phyloP scores from a whole-genome alignment of 2,329 filamentous ascomycete genomes.

The Aspergillus tubingensis region DNA sequence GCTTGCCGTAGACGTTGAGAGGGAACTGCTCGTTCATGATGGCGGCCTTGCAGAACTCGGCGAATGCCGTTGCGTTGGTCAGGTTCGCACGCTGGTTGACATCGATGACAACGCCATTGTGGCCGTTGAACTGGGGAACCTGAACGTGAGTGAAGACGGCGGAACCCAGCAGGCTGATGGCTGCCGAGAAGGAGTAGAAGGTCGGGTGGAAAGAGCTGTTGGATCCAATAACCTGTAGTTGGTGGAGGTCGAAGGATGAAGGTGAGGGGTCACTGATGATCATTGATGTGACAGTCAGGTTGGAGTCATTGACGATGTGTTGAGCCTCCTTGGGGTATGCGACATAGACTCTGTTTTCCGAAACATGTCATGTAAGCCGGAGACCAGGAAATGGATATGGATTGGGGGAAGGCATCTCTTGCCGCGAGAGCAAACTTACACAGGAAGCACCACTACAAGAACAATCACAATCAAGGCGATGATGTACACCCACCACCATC shows the following conservation, averaged over 20 bases:
- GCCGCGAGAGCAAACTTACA: constrained; percentile 48
- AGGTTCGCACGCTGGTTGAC: constrained; percentile 51
- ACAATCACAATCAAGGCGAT: constrained; percentile 54
- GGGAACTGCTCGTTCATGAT: constrained; percentile 53
- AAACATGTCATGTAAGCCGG: neutral
- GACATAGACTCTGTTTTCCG: constrained; percentile 54
- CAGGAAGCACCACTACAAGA: constrained; percentile 56
- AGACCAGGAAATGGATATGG: neutral
- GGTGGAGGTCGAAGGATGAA: constrained; percentile 51
- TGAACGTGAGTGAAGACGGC: constrained; percentile 47
- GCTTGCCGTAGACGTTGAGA: constrained; percentile 55
- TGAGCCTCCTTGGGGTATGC: constrained; percentile 62
- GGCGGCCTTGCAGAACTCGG: constrained; percentile 51
- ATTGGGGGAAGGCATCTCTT: neutral
- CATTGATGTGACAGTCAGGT: constrained; percentile 53
- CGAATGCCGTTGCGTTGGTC: constrained; percentile 48
- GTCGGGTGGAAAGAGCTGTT: constrained; percentile 55
- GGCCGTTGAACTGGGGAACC: constrained; percentile 49
- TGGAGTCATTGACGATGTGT: constrained; percentile 54
- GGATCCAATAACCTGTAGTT: constrained; percentile 51
- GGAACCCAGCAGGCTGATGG: constrained; percentile 50
- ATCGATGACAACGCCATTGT: constrained; percentile 44
- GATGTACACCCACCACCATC: constrained; percentile 58
- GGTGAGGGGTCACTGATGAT: constrained; percentile 53
- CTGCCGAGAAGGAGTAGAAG: constrained; percentile 56